Base-by-base conservation (phyloP, 805 yeast genomes). In the Candida verbasci region DNA sequence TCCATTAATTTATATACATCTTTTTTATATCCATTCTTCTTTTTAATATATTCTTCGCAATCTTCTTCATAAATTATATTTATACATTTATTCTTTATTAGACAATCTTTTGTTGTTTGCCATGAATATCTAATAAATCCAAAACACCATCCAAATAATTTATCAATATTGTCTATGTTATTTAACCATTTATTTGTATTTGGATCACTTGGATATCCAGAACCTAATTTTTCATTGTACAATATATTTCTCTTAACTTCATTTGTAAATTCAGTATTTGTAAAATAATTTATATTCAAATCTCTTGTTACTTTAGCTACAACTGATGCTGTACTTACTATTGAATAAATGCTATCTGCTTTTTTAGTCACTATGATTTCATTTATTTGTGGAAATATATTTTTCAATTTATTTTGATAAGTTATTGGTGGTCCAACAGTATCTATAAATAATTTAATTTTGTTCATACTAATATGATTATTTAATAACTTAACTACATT, bases 251-350 rank as follows among this genome's bases (percentile, higher is more conserved):
- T 27, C 39, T 55, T 43, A 36, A 53, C 44, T 33, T 58, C 58
- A 11, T 16, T 24, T 3, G 4, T 31, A 17, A 17, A 15, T 9
- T 8, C 10, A 12, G 28, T 25, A 11, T 14, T 25, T 6, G 16
- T n/a, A 43, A 50, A 63, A 46, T 56, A 49, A 23, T 60, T 46
- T 42, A 84, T 59, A 28, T 75, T 70, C 31, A 75, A 58, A 56
- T 93, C 99, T 52, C 99, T 74, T 0, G 97, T 88, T 6, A 93
- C 98, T 55, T 93, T 93, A 8, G 99, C 99, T 31, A 89, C 89
- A 32, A 93, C 86, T 15, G 95, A 83, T 0, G 98, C 99, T 1
- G 94, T 85, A 55, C 95, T 83, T 6, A 93, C 99, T 37, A 87
- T 80, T 1, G 97, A 96, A 54, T 72, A 93, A 14, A 87, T 54